Evolutionary conservation across 2,329 filamentous ascomycete genomes (phyloP), one percentile per base, ranked within the genome.

Genomic region (Paraconiothyrium sp.): DNA sequence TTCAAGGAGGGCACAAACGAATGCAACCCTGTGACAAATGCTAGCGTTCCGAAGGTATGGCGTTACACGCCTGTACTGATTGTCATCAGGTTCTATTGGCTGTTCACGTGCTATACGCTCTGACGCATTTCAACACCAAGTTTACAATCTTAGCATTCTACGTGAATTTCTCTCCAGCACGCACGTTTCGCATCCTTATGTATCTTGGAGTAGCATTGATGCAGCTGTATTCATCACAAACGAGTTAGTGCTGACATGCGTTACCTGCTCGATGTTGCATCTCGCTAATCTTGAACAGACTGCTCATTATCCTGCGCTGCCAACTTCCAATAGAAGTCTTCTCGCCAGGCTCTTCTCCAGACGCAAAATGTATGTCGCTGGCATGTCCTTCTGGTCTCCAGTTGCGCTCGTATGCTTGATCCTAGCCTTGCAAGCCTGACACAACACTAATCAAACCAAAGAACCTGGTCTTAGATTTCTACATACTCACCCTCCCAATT

Each of bases 221-320:
- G 34, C 49, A 37, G 4, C 34, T 24, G 32, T 51, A 3, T 39
- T 51, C 32, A 24, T 51, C 14, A 14, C 34, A 4, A 51, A 51
- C 34, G 49, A 51, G 49, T 51, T 16, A 51, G 49, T 51, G n/a
- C 39, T 16, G 7, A 20, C 16, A 49, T 37, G 20, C 32, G 34
- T 2, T 37, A 37, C n/a, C 5, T 37, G 6, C 27, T 35, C 16
- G n/a, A 41, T n/a, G 6, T 4, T n/a, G 11, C 32, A 10, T 22
- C 10, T 37, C 34, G 8, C 32, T 34, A 13, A 37, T 16, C 10
- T 22, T 11, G 8, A 7, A 24, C n/a, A 51, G 49, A 34, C 32
- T 51, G 16, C 49, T 51, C 5, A 51, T 51, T 9, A 22, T 51
- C 5, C 34, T 51, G 20, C 49, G 49, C 49, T 51, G 49, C 32